Evolutionary conservation across 1,139 yeast species (phyloP).

Genomic region (Kurtzmaniella quercitrusa): DNA sequence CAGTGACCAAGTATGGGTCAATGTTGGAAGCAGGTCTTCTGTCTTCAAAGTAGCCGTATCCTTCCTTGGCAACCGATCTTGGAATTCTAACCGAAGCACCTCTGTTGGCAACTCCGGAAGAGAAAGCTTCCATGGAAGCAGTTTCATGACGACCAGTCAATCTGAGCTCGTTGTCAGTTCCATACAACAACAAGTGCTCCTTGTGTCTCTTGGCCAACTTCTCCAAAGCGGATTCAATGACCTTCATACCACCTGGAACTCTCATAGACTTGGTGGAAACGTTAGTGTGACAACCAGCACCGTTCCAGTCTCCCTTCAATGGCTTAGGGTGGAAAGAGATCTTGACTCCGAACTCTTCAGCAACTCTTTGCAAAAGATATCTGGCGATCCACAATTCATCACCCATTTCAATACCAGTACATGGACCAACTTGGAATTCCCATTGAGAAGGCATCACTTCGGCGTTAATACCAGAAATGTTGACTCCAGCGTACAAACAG

Average conservation of each 20-base stretch:
- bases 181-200: conserved; percentile 94
- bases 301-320: conserved; percentile 98
- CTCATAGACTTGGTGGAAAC: conserved; percentile 93
- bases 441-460: conserved; percentile 99
- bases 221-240: conserved; percentile 86
- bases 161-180: conserved; percentile 91
- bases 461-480: conserved; percentile 94
- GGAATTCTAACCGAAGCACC: conserved; percentile 99
- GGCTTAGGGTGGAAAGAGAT: conserved; percentile 99
- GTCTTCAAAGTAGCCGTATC: conserved; percentile 97
- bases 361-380: conserved; percentile 87
- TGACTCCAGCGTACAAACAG: conserved; percentile 86
- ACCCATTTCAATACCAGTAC: conserved; percentile 93
- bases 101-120: conserved; percentile 99
- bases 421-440: conserved; percentile 99
- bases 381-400: conserved; percentile 97
- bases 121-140: conserved; percentile 85
- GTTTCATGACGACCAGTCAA: conserved; percentile 98
- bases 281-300: conserved; percentile 99
- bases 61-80: conserved; percentile 97
- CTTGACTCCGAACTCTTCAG: conserved; percentile 98
- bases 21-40: conserved; percentile 99
- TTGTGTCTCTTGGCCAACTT: conserved; percentile 93
- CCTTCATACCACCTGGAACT: conserved; percentile 91
- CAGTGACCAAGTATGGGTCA: conserved; percentile 97